These are phyloP conservation scores for Choiromyces venosus DNA, from an alignment of 495 filamentous ascomycete genomes.

Conservation along the genomic window DNA sequence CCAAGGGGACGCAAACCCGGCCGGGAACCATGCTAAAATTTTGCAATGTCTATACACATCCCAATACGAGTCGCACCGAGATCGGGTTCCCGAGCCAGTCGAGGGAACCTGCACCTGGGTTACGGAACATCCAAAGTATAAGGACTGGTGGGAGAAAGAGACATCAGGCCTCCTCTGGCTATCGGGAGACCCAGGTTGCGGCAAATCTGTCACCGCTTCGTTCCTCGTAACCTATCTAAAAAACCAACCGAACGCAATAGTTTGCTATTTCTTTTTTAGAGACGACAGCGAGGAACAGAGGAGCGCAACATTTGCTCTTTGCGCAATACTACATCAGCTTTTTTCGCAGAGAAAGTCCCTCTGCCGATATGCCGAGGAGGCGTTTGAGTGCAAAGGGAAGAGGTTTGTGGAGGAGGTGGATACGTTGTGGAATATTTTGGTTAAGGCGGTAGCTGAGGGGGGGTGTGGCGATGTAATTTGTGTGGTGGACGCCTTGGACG, in stretches of 20 bases:
- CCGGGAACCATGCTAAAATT: not conserved
- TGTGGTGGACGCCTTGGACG: constrained; percentile 48
- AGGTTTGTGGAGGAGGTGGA: constrained; percentile 37
- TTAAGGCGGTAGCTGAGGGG: constrained; percentile 21
- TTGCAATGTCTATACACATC: constrained; percentile 6
- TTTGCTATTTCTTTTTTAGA: constrained; percentile 48
- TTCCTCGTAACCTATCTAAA: constrained; percentile 41
- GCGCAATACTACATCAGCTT: constrained; percentile 45
- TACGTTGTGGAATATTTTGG: constrained; percentile 43
- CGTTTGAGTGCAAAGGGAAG: constrained; percentile 28
- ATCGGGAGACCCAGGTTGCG: constrained; percentile 46
- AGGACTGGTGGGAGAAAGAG: constrained; percentile 39
- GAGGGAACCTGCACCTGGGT: constrained; percentile 46
- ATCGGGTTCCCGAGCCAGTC: constrained; percentile 34
- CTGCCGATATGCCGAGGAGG: constrained; percentile 34
- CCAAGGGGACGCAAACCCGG: too few relatives aligned
- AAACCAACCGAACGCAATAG: constrained; percentile 31
- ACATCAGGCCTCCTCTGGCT: constrained; percentile 45
- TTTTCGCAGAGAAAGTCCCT: constrained; percentile 33
- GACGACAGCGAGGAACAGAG: constrained; percentile 38
- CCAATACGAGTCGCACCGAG: constrained; percentile 42
- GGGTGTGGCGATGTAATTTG: constrained; percentile 39
- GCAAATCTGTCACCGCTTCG: constrained; percentile 46
- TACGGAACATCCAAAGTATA: constrained; percentile 39
- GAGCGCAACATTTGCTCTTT: constrained; percentile 37